Percentiles rank a stretch among this genome's conserved stretches.
Evolutionary conservation across 345 rosid genomes (phyloP).

Genomic region (Durio zibethinus): DNA sequence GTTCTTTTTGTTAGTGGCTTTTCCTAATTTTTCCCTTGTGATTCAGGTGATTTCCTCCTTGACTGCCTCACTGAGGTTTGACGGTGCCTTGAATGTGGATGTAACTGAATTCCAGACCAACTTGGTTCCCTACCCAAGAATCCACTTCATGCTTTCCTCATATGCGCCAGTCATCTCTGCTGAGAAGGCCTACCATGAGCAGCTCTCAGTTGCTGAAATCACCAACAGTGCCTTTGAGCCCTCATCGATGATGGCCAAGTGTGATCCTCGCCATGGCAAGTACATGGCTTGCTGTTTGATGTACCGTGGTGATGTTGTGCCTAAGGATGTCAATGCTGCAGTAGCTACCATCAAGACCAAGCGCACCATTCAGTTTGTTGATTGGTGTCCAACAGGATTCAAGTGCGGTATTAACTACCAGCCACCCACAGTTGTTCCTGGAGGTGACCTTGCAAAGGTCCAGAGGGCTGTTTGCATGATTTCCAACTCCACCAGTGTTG

Average conservation of each 20-base stretch:
- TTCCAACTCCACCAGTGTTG: conserved; percentile 70
- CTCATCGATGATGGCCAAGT: conserved; percentile 50
- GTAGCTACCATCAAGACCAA: conserved; percentile 73
- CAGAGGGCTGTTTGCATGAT: conserved; percentile 84
- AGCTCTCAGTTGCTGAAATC: conserved; percentile 63
- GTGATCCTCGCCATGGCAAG: conserved; percentile 82
- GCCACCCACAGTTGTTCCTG: conserved; percentile 81
- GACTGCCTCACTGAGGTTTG: conserved; percentile 73
- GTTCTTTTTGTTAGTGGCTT: neutral
- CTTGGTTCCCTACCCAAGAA: conserved; percentile 77
- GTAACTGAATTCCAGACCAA: conserved; percentile 79
- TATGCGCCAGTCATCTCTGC: conserved; percentile 76
- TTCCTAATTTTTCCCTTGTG: neutral
- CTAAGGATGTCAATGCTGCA: conserved; percentile 71
- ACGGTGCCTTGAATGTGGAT: conserved; percentile 74
- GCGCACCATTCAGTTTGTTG: conserved; percentile 72
- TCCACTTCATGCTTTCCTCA: conserved; percentile 82
- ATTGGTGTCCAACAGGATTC: conserved; percentile 77
- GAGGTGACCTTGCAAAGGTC: conserved; percentile 77
- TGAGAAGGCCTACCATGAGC: conserved; percentile 49
- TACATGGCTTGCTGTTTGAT: conserved; percentile 81
- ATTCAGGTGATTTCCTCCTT: conserved; percentile 62
- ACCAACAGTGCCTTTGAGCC: conserved; percentile 54
- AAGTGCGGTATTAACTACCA: conserved; percentile 76
- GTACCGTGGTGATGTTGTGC: conserved; percentile 85